phyloP scores from a whole-genome alignment of 73 alveolate species.

The Durusdinium trenchii region DNA sequence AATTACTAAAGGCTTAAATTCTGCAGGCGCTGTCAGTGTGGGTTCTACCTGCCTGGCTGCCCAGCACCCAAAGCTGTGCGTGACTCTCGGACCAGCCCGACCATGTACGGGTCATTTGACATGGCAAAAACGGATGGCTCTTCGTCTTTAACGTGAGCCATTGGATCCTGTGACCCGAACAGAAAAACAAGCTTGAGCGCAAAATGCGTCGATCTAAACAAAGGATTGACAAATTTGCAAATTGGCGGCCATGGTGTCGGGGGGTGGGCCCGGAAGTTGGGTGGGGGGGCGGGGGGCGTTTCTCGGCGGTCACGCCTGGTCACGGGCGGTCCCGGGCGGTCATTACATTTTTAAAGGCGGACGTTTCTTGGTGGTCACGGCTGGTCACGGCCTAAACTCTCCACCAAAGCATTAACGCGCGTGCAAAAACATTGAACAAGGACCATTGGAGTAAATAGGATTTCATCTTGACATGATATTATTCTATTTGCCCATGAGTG shows the following conservation, averaged over 20 bases:
- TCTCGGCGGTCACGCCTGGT: slow-evolving; percentile 16
- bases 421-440: too few relatives aligned
- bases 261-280: too few relatives aligned
- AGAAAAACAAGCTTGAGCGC: not conserved
- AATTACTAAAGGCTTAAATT: too few relatives aligned
- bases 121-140: not conserved
- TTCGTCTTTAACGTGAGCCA: not conserved
- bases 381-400: slow-evolving; percentile 40
- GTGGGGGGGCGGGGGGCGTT: not conserved
- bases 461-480: too few relatives aligned
- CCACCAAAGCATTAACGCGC: too few relatives aligned
- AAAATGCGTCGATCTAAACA: not conserved
- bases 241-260: too few relatives aligned
- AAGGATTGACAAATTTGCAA: not conserved
- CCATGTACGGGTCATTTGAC: not conserved
- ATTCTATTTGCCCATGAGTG: too few relatives aligned
- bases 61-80: not conserved
- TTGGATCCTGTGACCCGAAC: not conserved
- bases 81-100: not conserved
- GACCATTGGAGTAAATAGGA: too few relatives aligned
- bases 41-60: not conserved
- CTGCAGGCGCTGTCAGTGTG: too few relatives aligned
- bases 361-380: not conserved
- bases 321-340: slow-evolving; percentile 28
- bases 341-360: not conserved